Percentiles rank a stretch among this genome's conserved stretches.
Evolutionary conservation across 2,329 filamentous ascomycete species (phyloP).

Genomic region (Phialocephala subalpina): DNA sequence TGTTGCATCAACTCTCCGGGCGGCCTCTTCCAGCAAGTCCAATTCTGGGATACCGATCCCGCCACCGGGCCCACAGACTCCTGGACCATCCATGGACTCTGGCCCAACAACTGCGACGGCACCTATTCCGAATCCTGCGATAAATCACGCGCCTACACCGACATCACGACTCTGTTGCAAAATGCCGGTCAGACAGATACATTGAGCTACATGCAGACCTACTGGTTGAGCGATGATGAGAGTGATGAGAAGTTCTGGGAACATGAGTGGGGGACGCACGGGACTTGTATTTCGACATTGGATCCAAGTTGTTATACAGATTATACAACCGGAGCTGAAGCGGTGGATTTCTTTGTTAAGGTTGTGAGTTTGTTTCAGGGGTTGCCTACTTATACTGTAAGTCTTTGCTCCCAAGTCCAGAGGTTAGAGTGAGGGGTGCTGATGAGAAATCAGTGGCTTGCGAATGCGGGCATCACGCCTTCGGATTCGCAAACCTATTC

Average conservation of each 20-base stretch:
- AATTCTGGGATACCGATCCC: slow-evolving; percentile 79
- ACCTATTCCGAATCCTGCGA: slow-evolving; percentile 74
- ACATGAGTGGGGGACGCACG: slow-evolving; percentile 80
- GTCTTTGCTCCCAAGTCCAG: slow-evolving; percentile 20
- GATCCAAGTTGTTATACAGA: slow-evolving; percentile 69
- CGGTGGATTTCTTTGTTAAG: slow-evolving; percentile 73
- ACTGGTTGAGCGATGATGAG: slow-evolving; percentile 56
- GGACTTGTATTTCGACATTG: slow-evolving; percentile 75
- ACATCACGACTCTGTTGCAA: slow-evolving; percentile 69
- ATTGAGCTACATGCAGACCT: slow-evolving; percentile 71
- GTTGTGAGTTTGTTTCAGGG: slow-evolving; percentile 71
- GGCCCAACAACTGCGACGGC: slow-evolving; percentile 72
- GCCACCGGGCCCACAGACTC: slow-evolving; percentile 24
- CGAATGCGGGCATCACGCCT: slow-evolving; percentile 67
- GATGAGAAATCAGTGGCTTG: slow-evolving; percentile 52
- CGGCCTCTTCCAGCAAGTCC: slow-evolving; percentile 75
- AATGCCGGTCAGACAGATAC: slow-evolving; percentile 61
- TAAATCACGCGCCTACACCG: slow-evolving; percentile 64
- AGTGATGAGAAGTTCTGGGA: slow-evolving; percentile 69
- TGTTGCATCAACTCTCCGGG: slow-evolving; percentile 81
- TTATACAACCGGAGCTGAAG: slow-evolving; percentile 69
- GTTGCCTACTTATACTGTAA: slow-evolving; percentile 68
- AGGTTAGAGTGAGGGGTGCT: too few relatives aligned
- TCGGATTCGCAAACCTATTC: slow-evolving; percentile 51
- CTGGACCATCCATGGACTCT: slow-evolving; percentile 79